These are phyloP conservation scores for Dryas alaskensis DNA, from an alignment of 306 rosid species.

Conservation along the genomic window DNA sequence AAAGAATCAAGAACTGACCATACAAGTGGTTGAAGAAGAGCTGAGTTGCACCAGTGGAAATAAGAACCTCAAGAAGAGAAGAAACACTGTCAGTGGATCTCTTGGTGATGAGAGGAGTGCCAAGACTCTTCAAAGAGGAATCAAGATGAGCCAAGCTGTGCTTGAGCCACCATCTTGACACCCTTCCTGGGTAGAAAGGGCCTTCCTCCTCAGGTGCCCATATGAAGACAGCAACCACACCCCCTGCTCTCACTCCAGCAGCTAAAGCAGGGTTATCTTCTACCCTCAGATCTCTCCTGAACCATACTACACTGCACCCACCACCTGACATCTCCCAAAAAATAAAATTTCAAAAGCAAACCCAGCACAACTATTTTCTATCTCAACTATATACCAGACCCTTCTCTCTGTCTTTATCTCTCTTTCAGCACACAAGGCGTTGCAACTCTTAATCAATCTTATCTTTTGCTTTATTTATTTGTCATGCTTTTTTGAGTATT, in stretches of 20 bases:
- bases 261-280: slow-evolving; percentile 93
- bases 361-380: slow-evolving; percentile 18
- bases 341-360: slow-evolving; percentile 18
- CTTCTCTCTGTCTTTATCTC: slow-evolving; percentile 1
- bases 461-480: slow-evolving; percentile 15
- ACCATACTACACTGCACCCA: slow-evolving; percentile 97
- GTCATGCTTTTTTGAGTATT: not conserved
- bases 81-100: slow-evolving; percentile 79
- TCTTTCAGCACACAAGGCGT: not conserved
- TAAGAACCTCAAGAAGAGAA: slow-evolving; percentile 69
- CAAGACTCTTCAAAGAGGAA: slow-evolving; percentile 75
- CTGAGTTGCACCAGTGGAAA: slow-evolving; percentile 87
- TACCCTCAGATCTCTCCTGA: slow-evolving; percentile 97
- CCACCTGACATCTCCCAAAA: slow-evolving; percentile 70
- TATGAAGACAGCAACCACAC: slow-evolving; percentile 75
- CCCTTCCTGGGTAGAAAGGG: slow-evolving; percentile 82
- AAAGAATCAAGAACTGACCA: slow-evolving; percentile 47
- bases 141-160: slow-evolving; percentile 84
- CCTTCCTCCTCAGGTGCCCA: slow-evolving; percentile 99
- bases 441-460: slow-evolving; percentile 23
- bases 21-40: slow-evolving; percentile 93
- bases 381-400: slow-evolving; percentile 28
- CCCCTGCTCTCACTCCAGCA: slow-evolving; percentile 92
- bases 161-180: slow-evolving; percentile 98
- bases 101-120: slow-evolving; percentile 72